Evolutionary conservation across 371 early-diverging fungal genomes (phyloP), one percentile per base, ranked within the genome.

Genomic region (Apophysomyces elegans): DNA sequence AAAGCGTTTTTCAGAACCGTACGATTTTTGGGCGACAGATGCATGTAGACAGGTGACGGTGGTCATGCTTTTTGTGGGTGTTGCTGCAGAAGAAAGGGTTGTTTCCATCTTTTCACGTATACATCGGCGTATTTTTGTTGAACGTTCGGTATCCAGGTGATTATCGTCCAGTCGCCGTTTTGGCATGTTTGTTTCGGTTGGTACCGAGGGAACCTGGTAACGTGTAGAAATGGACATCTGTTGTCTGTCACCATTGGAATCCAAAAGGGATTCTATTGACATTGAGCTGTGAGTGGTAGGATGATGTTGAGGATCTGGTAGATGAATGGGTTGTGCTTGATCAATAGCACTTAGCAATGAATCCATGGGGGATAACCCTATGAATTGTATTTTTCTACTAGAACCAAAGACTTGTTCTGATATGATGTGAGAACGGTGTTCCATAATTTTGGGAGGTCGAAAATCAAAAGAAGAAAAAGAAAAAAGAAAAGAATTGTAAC

Each of bases 1-100:
- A 26, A 26, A 26, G 32, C 32, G 85, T 72, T 93, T 93, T 67
- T 94, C 94, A 59, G 88, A 86, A n/a, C 94, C 94, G 69, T 94
- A 94, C 3, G 93, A 93, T 77, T 94, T 94, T 72, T 94, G 94
- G 6, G 92, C 94, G 18, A 90, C 89, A 0, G 87, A 75, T 4
- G 89, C 88, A 72, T 90, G 88, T 39, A 82, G 77, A 64, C 88
- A 88, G 41, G 84, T 84, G 61, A 90, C 75, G 54, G 83, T 85
- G 14, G 85, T 84, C 61, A 61, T 61, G n/a, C 41, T 11, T 60
- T 39, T 38, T 63, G 68, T 38, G 60, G 64, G 13, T 61, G 64
- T 4, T 8, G 46, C 13, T 16, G 14, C 9, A 32, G 41, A 11
- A 41, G 41, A 41, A 13, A 13, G 41, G 8, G 56, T n/a, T 39